Evolutionary conservation across 2,329 filamentous ascomycete genomes (phyloP), one percentile per base, ranked within the genome.

Genomic region (Cordyceps tenuipes): DNA sequence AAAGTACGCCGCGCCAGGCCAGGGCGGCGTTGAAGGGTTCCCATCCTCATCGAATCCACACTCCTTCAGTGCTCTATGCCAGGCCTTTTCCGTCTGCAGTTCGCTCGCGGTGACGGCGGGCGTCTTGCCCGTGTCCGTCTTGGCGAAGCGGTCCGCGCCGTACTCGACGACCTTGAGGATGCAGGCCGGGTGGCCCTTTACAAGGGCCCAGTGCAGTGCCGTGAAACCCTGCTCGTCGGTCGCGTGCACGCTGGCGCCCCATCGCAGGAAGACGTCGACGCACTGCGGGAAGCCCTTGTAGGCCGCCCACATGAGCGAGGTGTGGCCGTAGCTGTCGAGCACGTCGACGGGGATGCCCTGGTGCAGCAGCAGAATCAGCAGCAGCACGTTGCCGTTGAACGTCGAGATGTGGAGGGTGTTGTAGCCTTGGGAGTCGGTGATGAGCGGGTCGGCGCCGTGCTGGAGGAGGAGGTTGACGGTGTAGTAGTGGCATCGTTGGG

Each of bases 391-490:
- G 66, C 94, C 94, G 72, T 97, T 95, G 70, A 99, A 95, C 0
- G 93, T 97, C 50, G 93, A 94, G 62, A 96, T 91, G 72, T 99
- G 94, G 26, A 99, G 83, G 57, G 96, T 94, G 72, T 99, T 99
- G 79, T 97, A 99, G 69, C 94, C 94, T 78, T 97, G 92, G 54
- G 91, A 86, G 71, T 99, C 94, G 69, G 89, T 91, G 64, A 96
- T 83, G 57, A 97, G 85, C 61, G 93, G 92, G 71, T 99, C 93
- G 68, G 92, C 94, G 68, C 94, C 94, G 72, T 91, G 85, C 68
- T 94, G 85, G 53, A 99, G 87, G 43, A 99, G 84, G 12, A 99
- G 84, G 70, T 97, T 89, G 66, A 99, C 91, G 61, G 94, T 88
- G 74, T 97, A 97, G 78, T 97, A 96, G 75, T 97, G 90, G 72